Conservation (phyloP, 257 asterid genomes). For the Plantago elongata region DNA sequence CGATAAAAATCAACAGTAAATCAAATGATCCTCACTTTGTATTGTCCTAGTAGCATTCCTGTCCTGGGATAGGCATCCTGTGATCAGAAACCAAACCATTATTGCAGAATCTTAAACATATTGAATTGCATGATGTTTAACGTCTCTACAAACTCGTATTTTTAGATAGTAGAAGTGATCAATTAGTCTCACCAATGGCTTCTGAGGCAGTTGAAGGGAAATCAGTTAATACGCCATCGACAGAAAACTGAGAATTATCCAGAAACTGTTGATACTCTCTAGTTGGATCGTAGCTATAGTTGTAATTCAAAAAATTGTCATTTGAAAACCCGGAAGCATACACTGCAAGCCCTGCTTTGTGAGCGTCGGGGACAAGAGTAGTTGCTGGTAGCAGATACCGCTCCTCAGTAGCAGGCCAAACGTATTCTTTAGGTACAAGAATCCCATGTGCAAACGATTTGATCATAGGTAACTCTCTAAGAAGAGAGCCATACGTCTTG, state of each 20-base stretch:
- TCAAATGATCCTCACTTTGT: slow-evolving; percentile 36
- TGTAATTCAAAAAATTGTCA: slow-evolving; percentile 58
- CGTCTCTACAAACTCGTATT: too few species aligned
- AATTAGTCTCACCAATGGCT: slow-evolving; percentile 54
- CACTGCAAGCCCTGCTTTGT: slow-evolving; percentile 62
- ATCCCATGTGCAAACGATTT: slow-evolving; percentile 76
- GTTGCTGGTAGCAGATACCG: slow-evolving; percentile 59
- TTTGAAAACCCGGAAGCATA: slow-evolving; percentile 78
- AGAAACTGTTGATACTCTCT: slow-evolving; percentile 65
- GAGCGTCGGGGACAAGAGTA: slow-evolving; percentile 69
- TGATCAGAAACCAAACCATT: slow-evolving; percentile 14
- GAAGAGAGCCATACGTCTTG: slow-evolving; percentile 42
- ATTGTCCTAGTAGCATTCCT: slow-evolving; percentile 45
- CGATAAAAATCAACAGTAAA: too few species aligned
- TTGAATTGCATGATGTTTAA: too few species aligned
- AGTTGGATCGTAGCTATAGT: slow-evolving; percentile 81
- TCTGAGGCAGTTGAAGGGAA: slow-evolving; percentile 84
- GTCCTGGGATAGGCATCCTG: slow-evolving; percentile 66
- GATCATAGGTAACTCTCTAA: slow-evolving; percentile 42
- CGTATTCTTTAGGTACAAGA: slow-evolving; percentile 71
- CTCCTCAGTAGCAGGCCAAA: slow-evolving; percentile 55
- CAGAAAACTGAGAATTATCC: slow-evolving; percentile 60
- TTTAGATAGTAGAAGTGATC: too few species aligned
- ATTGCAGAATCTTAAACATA: neutral
- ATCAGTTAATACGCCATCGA: slow-evolving; percentile 78